Base-by-base conservation (phyloP, 768 basidiomycete genomes). In the Russula foetens region DNA sequence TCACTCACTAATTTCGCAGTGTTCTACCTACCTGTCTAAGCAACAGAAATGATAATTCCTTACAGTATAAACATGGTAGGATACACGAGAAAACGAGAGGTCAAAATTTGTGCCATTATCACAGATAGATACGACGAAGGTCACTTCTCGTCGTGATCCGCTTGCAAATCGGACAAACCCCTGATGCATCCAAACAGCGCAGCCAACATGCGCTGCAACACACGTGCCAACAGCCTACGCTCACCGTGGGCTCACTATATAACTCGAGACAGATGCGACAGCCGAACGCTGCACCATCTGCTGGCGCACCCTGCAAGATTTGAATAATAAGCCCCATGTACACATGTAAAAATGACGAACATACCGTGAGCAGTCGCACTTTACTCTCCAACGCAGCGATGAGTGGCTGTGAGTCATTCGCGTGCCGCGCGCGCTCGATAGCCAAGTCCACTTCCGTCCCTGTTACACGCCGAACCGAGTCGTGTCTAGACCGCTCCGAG, bases 201-300 rank as follows among this genome's bases (percentile, higher is more conserved):
- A 92, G 72, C 90, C 90, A 92, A 71, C 90, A 92, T 67, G 83
- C 83, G 46, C 83, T 77, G 69, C 90, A 92, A 65, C 86, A 91
- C 0, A 88, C 88, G 68, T 92, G 90, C 90, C 90, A 92, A 70
- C 90, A 92, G 7, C 89, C 89, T 0, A 88, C 90, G 15, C 88
- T 90, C 9, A 84, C 81, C 0, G 89, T 90, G 0, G 90, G 86
- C 62, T 92, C 90, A 0, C 74, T 79, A 67, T 90, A 90, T 2
- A 85, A 79, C 50, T 90, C 90, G 17, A 92, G 72, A 67, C 90
- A 92, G 56, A 92, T 88, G 21, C 90, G 85, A 71, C 90, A 92
- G 2, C 83, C 70, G 17, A 56, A 35, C 17, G 76, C 72, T 5
- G 76, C 12, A 28, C 50, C 63, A 21, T 64, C 63, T 7, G 49